Conservation (phyloP, 1,139 yeast genomes). For the Kodamaea anthophila region DNA sequence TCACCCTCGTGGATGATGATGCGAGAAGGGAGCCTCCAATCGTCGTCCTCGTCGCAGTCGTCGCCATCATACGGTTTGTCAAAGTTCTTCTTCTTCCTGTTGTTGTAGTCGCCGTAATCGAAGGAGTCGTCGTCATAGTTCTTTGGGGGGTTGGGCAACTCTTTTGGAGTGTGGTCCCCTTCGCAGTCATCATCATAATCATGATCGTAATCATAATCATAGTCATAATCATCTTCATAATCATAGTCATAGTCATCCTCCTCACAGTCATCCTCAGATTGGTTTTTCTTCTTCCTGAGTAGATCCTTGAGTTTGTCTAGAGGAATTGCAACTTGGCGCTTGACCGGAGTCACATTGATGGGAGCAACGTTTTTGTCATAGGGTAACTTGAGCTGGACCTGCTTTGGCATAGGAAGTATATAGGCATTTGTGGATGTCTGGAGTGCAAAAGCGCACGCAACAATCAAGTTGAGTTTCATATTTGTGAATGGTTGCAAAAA, state of each 20-base stretch:
- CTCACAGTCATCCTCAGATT: too few relatives aligned
- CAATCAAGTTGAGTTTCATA: not conserved
- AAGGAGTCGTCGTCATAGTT: not conserved
- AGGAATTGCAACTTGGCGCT: constrained; percentile 2
- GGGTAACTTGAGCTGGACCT: too few relatives aligned
- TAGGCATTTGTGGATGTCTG: too few relatives aligned
- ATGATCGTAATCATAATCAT: not conserved
- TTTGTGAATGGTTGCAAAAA: constrained; percentile 3
- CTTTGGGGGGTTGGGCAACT: too few relatives aligned
- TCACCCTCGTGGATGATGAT: constrained; percentile 7
- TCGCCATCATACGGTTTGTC: not conserved
- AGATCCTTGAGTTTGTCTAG: constrained; percentile 1
- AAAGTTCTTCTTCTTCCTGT: constrained; percentile 1
- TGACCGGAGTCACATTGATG: constrained; percentile 3
- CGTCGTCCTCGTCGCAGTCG: constrained; percentile 4
- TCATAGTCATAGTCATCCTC: not conserved
- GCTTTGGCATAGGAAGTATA: too few relatives aligned
- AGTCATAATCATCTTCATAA: not conserved
- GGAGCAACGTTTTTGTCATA: not conserved
- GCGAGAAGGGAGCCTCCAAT: constrained; percentile 6
- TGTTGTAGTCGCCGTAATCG: constrained; percentile 1
- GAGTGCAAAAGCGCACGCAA: too few relatives aligned
- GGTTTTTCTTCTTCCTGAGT: constrained; percentile 1
- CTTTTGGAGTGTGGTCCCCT: not conserved
- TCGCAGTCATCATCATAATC: not conserved